Base-by-base conservation (phyloP, 2,329 filamentous ascomycete genomes). In the Fusarium buharicum region DNA sequence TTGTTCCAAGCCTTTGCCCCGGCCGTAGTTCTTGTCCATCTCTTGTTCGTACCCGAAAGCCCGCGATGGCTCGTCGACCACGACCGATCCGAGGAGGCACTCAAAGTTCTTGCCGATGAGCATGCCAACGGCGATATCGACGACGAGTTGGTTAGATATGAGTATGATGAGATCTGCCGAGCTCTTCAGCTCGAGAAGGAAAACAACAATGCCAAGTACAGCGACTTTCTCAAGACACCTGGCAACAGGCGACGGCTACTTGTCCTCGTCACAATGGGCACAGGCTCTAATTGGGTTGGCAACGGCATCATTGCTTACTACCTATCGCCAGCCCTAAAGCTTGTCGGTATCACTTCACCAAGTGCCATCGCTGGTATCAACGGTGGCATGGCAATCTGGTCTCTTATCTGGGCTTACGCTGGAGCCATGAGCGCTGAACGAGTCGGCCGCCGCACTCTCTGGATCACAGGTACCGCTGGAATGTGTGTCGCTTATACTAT, bases 301-400 rank as follows among this genome's bases (percentile, higher is more conserved):
- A 89, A 89, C 67, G 86, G 83, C 10, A 75, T 89, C 4, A 84
- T 89, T 62, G 84, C 81, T 44, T 88, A 89, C 72, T 89, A 89
- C 69, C 83, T 86, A 54, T 84, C 84, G 40, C 77, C 79, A 38
- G 80, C 89, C 55, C 82, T 52, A 13, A 63, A 67, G 2, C 46
- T 55, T 1, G 59, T 67, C 2, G 62, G 62, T 0, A 67, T 67
- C 1, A 67, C 50, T 0, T 41, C 44, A 2, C 34, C 64, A 0
- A 54, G 39, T 11, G 47, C 58, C 0, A 64, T 64, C 13, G 43
- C 56, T 1, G 60, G 60, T 3, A 67, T 67, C 8, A 67, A 67
- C 14, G 64, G 63, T 2, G 63, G 63, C 4, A 62, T 67, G 63
- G 39, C 56, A 0, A 62, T 67, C 6, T 67, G 50, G 53, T 62